These are phyloP conservation scores for Spinacia oleracea DNA, from an alignment of 179 eudicot species.

Conservation along the genomic window DNA sequence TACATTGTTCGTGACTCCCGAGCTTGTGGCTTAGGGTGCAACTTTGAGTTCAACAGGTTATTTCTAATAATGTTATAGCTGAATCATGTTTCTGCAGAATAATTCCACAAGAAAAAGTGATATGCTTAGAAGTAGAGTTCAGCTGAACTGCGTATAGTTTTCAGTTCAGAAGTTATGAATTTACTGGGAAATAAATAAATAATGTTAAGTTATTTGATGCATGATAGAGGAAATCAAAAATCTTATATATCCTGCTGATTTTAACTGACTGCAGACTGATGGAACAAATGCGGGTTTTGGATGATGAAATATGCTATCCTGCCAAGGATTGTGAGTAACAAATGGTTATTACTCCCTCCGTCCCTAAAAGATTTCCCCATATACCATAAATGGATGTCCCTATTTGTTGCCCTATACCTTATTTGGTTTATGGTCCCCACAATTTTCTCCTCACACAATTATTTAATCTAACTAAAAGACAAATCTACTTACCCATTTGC, in stretches of 20 bases:
- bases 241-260: neutral
- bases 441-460: no score
- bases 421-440: no score
- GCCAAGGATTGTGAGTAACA: constrained; percentile 69
- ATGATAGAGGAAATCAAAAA: neutral
- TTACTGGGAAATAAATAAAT: neutral
- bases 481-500: no score
- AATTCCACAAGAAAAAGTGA: neutral
- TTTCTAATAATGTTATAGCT: neutral
- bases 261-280: constrained; percentile 49
- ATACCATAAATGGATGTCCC: no score
- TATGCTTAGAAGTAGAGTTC: neutral
- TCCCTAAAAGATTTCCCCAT: no score
- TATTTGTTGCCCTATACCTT: no score
- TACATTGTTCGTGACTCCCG: constrained; percentile 73
- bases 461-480: no score
- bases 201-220: neutral
- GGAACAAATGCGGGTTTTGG: constrained; percentile 79
- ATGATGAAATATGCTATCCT: constrained; percentile 80
- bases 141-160: neutral
- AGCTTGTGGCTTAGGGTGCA: constrained; percentile 86
- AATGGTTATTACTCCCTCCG: no score
- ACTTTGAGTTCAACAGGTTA: constrained; percentile 68
- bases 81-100: constrained; percentile 1
- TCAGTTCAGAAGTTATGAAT: neutral